Conservation (phyloP, 148 eudicot genomes). For the Amaranthus hypochondriacus region DNA sequence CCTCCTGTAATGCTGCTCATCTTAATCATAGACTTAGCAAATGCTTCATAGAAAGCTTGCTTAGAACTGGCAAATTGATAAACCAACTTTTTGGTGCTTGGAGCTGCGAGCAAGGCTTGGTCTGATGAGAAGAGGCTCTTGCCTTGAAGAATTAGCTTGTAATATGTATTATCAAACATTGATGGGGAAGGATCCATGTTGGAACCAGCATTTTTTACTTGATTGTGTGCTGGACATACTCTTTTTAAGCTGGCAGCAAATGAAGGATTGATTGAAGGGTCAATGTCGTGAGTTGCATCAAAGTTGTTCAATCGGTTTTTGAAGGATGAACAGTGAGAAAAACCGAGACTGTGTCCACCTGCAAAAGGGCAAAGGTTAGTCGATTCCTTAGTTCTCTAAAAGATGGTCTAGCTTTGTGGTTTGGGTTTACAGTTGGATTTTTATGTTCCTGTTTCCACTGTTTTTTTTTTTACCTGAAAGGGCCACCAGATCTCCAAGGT, state of each 20-base stretch:
- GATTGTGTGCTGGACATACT: slow-evolving; percentile 37
- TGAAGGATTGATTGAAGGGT: slow-evolving; percentile 49
- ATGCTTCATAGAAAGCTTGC: slow-evolving; percentile 46
- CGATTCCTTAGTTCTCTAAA: neutral
- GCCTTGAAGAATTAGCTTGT: slow-evolving; percentile 55
- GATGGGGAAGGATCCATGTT: slow-evolving; percentile 52
- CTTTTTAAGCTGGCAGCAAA: slow-evolving; percentile 45
- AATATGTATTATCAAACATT: slow-evolving; percentile 60
- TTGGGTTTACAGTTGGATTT: too few relatives aligned
- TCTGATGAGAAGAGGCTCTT: slow-evolving; percentile 60
- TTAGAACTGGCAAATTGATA: slow-evolving; percentile 41
- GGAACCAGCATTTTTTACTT: slow-evolving; percentile 41
- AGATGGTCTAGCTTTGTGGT: neutral
- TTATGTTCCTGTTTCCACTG: neutral
- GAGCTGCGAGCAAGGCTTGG: slow-evolving; percentile 43
- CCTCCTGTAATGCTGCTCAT: slow-evolving; percentile 77
- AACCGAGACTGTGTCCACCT: slow-evolving; percentile 89
- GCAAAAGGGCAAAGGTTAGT: neutral
- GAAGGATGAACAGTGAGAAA: slow-evolving; percentile 89
- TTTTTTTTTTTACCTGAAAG: slow-evolving; percentile 55
- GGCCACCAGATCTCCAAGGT: slow-evolving; percentile 68
- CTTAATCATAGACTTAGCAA: slow-evolving; percentile 65
- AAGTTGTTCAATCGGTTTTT: slow-evolving; percentile 56
- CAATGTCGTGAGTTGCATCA: slow-evolving; percentile 40
- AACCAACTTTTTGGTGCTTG: slow-evolving; percentile 42